A percentile compares a stretch with the other conserved stretches of the same genome.
Conservation (phyloP, 179 eudicot genomes). For the Silene coronaria region DNA sequence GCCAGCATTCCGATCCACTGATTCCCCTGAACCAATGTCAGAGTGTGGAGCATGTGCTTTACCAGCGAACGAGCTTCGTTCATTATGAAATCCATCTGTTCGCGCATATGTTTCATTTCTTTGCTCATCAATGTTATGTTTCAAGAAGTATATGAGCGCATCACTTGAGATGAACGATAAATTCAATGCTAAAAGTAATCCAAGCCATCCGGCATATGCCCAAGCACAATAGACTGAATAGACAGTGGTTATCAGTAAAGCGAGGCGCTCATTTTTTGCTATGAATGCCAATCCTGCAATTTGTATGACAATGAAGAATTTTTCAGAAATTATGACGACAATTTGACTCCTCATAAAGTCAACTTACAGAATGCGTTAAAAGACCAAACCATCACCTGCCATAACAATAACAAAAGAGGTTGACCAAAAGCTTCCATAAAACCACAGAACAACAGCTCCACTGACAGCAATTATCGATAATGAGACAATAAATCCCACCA, state of each 20-base stretch:
- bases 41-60: slow-evolving; percentile 40
- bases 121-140: slow-evolving; percentile 47
- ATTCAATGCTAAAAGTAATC: slow-evolving; percentile 63
- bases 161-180: slow-evolving; percentile 89
- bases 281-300: slow-evolving; percentile 67
- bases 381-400: slow-evolving; percentile 51
- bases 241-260: slow-evolving; percentile 50
- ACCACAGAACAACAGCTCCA: slow-evolving; percentile 66
- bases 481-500: slow-evolving; percentile 58
- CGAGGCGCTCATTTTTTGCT: slow-evolving; percentile 61
- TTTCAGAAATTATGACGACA: slow-evolving; percentile 11
- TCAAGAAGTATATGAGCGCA: slow-evolving; percentile 60
- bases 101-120: slow-evolving; percentile 48
- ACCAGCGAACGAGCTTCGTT: slow-evolving; percentile 38
- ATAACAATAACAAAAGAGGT: slow-evolving; percentile 45
- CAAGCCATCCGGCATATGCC: slow-evolving; percentile 77
- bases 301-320: slow-evolving; percentile 15
- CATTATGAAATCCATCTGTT: slow-evolving; percentile 57
- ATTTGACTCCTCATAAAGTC: neutral
- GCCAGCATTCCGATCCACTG: slow-evolving; percentile 61
- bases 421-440: slow-evolving; percentile 94
- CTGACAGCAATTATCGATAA: slow-evolving; percentile 34
- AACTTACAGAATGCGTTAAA: neutral
- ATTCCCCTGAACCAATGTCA: slow-evolving; percentile 42
- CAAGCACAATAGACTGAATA: slow-evolving; percentile 79